Evolutionary conservation across 805 yeast species (phyloP), one percentile per base, ranked within the genome.

Genomic region (Cyberlindnera samutprakarnensis): DNA sequence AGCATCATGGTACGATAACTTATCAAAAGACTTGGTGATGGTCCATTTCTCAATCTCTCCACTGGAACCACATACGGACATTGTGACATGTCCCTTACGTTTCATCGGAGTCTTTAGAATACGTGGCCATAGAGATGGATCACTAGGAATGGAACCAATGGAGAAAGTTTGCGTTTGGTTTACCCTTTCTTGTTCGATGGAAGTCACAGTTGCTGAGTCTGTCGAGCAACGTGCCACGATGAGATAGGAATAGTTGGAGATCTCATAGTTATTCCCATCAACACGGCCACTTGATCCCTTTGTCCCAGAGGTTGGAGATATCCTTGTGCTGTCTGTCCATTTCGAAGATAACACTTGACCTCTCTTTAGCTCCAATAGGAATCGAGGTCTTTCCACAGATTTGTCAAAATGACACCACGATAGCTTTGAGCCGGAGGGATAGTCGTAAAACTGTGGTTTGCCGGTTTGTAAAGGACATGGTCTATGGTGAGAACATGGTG

Each of bases 401-500:
- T 82, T 78, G 32, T 70, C 71, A 51, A 76, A 87, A 28, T 80
- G 72, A 51, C 96, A 86, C 66, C 87, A 85, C 34, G 70, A 71
- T 31, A 82, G 61, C 36, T 75, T 67, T 40, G 68, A 69, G 26
- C 84, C 85, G 16, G 69, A 55, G 23, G 72, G 65, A 21, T 66
- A 64, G 12, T 62, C 59, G 50, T 78, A 83, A 47, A 68, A 74
- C 22, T 71, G 72, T 2, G 94, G 84, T 30, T 80, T 80, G 11
- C 80, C 78, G 20, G 75, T 66, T 54, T 88, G 96, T 33, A 90
- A 59, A 0, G 97, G 96, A 49, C 96, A 88, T 42, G 64, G 69
- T 10, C 78, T 72, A 47, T 86, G 95, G 53, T 92, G 96, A 1
- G 90, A 58, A 51, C 96, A 92, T 4, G 98, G 98, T 0, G 95